These are phyloP conservation scores for Oryza longistaminata DNA, from an alignment of 176 grass and related monocot species.

Conservation along the genomic window DNA sequence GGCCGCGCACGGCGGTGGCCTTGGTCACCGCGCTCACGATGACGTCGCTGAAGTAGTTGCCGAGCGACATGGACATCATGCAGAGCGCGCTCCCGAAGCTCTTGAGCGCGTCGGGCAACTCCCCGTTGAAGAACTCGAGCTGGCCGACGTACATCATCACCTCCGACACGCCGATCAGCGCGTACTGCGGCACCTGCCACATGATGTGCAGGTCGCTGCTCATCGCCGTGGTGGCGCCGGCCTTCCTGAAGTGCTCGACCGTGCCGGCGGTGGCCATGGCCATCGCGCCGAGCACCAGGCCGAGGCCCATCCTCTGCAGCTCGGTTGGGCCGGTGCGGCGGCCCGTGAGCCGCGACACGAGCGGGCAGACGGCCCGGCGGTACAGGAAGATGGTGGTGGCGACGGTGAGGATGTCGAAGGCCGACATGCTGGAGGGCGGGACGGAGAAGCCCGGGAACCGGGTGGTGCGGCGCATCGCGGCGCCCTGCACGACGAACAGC, in stretches of 20 bases:
- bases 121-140: constrained; percentile 90
- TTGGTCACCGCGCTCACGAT: constrained; percentile 74
- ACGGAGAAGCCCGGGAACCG: constrained; percentile 50
- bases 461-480: constrained; percentile 66
- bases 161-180: constrained; percentile 81
- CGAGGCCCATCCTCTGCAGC: constrained; percentile 89
- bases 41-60: constrained; percentile 86
- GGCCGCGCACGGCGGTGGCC: constrained; percentile 42
- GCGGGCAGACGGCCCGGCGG: constrained; percentile 57
- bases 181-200: constrained; percentile 92
- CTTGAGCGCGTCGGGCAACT: constrained; percentile 83
- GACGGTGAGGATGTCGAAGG: constrained; percentile 84
- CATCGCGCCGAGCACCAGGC: constrained; percentile 61
- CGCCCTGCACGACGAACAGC: constrained; percentile 92
- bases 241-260: constrained; percentile 69
- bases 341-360: constrained; percentile 41
- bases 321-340: constrained; percentile 49
- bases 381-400: constrained; percentile 79
- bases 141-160: constrained; percentile 99
- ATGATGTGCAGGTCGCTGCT: constrained; percentile 74
- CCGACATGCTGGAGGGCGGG: constrained; percentile 90
- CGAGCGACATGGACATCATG: constrained; percentile 96
- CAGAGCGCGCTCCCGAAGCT: constrained; percentile 95
- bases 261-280: constrained; percentile 82
- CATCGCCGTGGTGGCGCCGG: neutral